Evolutionary conservation across 1,284 basidiomycete genomes (phyloP).

Genomic region (Cutaneotrichosporon cyanovorans): DNA sequence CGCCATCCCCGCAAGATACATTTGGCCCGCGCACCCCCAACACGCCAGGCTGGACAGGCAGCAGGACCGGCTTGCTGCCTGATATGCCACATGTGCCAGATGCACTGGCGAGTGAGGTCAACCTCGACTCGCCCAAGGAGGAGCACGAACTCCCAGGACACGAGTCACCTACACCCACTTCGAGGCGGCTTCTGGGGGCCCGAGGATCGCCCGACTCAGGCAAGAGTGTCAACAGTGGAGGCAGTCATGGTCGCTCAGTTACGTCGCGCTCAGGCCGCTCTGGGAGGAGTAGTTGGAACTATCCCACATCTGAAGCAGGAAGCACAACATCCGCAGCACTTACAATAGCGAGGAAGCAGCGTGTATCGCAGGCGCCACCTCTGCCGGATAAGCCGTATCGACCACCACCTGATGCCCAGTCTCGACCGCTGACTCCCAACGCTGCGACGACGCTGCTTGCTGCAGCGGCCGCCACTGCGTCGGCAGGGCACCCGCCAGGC

Average conservation of each 20-base stretch:
- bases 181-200: too few species aligned
- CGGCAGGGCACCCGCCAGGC: too few species aligned
- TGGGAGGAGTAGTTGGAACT: slow-evolving; percentile 1
- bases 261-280: too few species aligned
- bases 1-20: slow-evolving; percentile 12
- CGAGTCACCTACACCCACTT: too few species aligned
- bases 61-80: neutral
- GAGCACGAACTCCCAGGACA: neutral
- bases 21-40: slow-evolving; percentile 11
- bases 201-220: neutral
- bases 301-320: neutral
- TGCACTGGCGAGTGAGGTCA: neutral
- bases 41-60: neutral
- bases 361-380: slow-evolving; percentile 5
- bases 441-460: neutral
- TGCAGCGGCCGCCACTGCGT: neutral
- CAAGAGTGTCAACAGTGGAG: neutral
- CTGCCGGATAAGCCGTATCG: slow-evolving; percentile 7
- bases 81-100: neutral
- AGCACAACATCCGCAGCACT: slow-evolving; percentile 5
- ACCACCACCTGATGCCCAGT: slow-evolving; percentile 1
- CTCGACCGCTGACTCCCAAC: slow-evolving; percentile 5
- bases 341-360: slow-evolving; percentile 8
- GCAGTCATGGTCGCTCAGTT: neutral
- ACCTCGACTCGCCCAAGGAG: neutral